Evolutionary conservation across 352 stramenopile species (phyloP).

Genomic region (Globisporangium irregulare): DNA sequence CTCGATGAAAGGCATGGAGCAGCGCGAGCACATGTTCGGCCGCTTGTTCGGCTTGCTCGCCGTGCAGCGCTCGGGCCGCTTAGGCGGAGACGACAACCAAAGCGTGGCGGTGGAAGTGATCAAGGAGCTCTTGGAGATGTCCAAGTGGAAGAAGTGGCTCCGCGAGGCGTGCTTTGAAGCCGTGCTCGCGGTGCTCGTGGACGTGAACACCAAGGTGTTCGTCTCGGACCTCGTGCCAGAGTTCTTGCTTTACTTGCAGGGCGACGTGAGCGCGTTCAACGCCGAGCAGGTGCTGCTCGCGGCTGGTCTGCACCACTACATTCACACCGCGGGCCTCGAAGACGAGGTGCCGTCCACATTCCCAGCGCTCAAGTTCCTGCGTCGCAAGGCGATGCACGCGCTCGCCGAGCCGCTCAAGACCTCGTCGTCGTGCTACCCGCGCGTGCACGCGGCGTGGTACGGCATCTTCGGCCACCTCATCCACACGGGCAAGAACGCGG

Average conservation of each 20-base stretch:
- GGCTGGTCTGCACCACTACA: constrained; percentile 68
- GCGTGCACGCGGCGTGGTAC: constrained; percentile 76
- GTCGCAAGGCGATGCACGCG: constrained; percentile 57
- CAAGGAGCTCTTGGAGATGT: constrained; percentile 38
- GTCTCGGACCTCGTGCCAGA: constrained; percentile 35
- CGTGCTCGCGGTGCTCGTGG: constrained; percentile 52
- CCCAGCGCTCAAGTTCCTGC: constrained; percentile 39
- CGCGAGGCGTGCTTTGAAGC: constrained; percentile 76
- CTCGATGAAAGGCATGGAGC: constrained; percentile 90
- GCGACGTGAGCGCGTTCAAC: constrained; percentile 48
- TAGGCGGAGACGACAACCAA: constrained; percentile 37
- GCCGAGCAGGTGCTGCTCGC: constrained; percentile 80
- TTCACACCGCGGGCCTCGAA: constrained; percentile 42
- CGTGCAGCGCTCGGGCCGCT: constrained; percentile 68
- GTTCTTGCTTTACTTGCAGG: constrained; percentile 28
- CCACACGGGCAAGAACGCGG: constrained; percentile 31
- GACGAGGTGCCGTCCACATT: constrained; percentile 36
- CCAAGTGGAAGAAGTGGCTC: constrained; percentile 86
- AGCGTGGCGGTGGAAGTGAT: constrained; percentile 39
- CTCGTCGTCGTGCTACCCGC: constrained; percentile 71
- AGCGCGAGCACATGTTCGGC: constrained; percentile 91
- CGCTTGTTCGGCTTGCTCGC: constrained; percentile 86
- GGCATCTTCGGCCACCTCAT: constrained; percentile 76
- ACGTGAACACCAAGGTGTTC: constrained; percentile 52
- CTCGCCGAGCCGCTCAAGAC: constrained; percentile 63